Percentiles rank a stretch among this genome's conserved stretches.
phyloP scores from a whole-genome alignment of 1,139 yeast species.

The Schwanniomyces etchellsii region DNA sequence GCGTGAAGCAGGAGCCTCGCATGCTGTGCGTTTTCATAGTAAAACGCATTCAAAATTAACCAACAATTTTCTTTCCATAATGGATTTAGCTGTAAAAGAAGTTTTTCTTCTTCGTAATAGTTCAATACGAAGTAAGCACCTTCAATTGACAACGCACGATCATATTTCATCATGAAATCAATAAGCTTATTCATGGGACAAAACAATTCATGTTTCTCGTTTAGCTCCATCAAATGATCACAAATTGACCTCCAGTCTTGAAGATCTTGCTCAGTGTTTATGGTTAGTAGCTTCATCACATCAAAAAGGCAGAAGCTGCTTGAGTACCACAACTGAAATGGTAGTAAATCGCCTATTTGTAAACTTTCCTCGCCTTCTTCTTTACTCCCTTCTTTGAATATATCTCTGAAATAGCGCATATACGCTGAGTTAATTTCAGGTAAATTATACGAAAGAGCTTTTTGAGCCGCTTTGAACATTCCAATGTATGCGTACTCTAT shows the following conservation, averaged over 20 bases:
- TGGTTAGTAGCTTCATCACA: slow-evolving; percentile 15
- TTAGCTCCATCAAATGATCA: slow-evolving; percentile 26
- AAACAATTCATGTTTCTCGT: slow-evolving; percentile 30
- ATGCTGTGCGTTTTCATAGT: slow-evolving; percentile 16
- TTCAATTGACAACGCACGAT: slow-evolving; percentile 29
- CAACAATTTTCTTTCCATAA: slow-evolving; percentile 49
- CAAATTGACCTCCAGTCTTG: slow-evolving; percentile 33
- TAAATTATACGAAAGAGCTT: not conserved
- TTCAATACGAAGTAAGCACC: slow-evolving; percentile 37
- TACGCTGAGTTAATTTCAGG: not conserved
- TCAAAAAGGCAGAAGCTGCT: slow-evolving; percentile 38
- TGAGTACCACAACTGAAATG: slow-evolving; percentile 49
- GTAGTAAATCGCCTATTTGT: slow-evolving; percentile 17
- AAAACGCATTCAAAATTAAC: slow-evolving; percentile 43
- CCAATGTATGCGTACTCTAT: slow-evolving; percentile 16
- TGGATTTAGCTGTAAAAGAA: slow-evolving; percentile 50
- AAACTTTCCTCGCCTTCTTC: not conserved
- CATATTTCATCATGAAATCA: slow-evolving; percentile 35
- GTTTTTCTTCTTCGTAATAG: slow-evolving; percentile 43
- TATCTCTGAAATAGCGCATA: not conserved
- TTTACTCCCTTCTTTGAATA: not conserved
- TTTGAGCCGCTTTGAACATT: slow-evolving; percentile 17
- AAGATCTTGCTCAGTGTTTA: slow-evolving; percentile 26
- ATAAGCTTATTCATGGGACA: slow-evolving; percentile 44
- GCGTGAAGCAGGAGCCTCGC: slow-evolving; percentile 7